Percentiles rank a stretch among this genome's conserved stretches.
Conservation (phyloP, 202 grass and related monocot genomes). For the Panicum hallii region DNA sequence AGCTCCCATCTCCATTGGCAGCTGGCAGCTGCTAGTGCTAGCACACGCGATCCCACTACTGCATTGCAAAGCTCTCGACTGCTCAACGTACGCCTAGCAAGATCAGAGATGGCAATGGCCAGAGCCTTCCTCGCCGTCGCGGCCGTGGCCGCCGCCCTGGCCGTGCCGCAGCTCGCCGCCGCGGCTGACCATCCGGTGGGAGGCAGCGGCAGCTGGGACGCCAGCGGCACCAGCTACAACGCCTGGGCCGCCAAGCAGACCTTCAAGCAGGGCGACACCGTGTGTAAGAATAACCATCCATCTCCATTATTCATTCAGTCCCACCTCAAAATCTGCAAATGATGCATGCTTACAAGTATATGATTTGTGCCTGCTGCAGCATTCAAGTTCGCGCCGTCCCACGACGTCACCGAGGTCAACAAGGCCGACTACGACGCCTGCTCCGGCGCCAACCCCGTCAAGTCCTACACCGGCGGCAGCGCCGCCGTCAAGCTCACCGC, state of each 20-base stretch:
- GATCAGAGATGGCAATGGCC: constrained; percentile 18
- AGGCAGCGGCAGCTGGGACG: constrained; percentile 60
- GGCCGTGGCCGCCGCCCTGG: constrained; percentile 16
- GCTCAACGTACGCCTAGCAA: no score
- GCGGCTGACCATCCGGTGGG: constrained; percentile 55
- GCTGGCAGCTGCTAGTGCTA: no score
- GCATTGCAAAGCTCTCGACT: no score
- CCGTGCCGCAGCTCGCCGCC: constrained; percentile 27
- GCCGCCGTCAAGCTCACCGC: constrained; percentile 52
- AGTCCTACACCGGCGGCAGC: constrained; percentile 48
- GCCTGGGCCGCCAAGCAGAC: constrained; percentile 48
- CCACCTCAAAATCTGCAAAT: no score
- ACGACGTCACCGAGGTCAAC: constrained; percentile 70
- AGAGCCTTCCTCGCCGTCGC: constrained; percentile 22
- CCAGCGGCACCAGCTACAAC: constrained; percentile 54
- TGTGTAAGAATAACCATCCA: constrained; percentile 34
- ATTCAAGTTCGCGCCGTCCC: constrained; percentile 53
- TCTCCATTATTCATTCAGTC: no score
- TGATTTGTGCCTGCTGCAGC: constrained; percentile 14
- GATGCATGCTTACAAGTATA: no score
- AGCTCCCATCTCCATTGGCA: no score
- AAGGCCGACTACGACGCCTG: constrained; percentile 76
- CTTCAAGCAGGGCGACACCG: constrained; percentile 57
- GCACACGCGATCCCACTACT: no score
- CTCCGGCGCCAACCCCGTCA: constrained; percentile 46